Base-by-base conservation (phyloP, 2,329 filamentous ascomycete genomes). In the Bipolaris cookei region DNA sequence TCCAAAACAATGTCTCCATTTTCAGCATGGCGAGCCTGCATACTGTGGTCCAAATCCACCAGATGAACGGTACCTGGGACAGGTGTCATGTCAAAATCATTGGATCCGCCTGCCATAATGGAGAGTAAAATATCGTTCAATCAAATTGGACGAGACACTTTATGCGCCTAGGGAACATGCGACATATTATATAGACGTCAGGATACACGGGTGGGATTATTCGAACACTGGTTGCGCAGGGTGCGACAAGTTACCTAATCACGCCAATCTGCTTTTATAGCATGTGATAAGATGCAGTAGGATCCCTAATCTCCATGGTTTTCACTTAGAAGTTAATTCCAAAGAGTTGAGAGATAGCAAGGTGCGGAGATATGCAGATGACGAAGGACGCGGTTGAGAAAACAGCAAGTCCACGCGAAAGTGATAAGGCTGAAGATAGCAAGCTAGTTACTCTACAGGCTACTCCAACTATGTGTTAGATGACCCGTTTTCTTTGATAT, bases 51-150 rank as follows among this genome's bases (percentile, higher is more conserved):
- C 11, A 77, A 54, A 54, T 81, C 78, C 14, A 80, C 74, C 6
- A 81, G 67, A 54, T 80, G 77, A 3, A 80, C 76, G 2, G 78
- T 81, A 6, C 78, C 79, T 1, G 79, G 78, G 10, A 74, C 50
- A 20, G 57, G 35, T 6, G 46, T 45, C 18, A 30, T 42, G 6
- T 48, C 43, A 7, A 18, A n/a, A 10, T 37, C 16, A 21, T 45
- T n/a, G 34, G 41, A 28, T 18, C 21, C 32, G 21, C n/a, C 16
- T 6, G 54, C 38, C 61, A 65, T 64, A 10, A 53, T 25, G 34
- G 39, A 30, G 2, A 30, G 3, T 34, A 20, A 2, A 16, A 8
- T 20, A 1, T 13, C 7, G 20, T 11, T 30, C 34, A 13, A 34
- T 4, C 34, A 10, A 16, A 14, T 16, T 21, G 10, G 18, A 25